A percentile compares a stretch with the other conserved stretches of the same genome.
Evolutionary conservation across 1,139 yeast species (phyloP).

Genomic region (Pichia sp.): DNA sequence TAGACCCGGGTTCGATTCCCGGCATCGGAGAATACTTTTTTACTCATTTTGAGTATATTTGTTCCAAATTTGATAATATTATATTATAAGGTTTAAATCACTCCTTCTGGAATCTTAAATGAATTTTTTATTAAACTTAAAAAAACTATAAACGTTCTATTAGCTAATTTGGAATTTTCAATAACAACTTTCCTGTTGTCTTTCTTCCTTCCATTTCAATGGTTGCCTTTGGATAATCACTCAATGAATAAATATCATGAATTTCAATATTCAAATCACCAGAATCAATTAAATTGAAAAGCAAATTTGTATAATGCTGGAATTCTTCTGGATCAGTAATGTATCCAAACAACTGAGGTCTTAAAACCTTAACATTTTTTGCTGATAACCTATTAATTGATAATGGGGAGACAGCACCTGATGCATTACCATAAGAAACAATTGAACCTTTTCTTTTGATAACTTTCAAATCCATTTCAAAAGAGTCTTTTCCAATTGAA

Average conservation of each 20-base stretch:
- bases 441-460: slow-evolving; percentile 68
- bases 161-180: slow-evolving; percentile 57
- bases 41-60: too few species aligned
- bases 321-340: slow-evolving; percentile 51
- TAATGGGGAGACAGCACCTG: slow-evolving; percentile 77
- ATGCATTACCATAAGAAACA: slow-evolving; percentile 77
- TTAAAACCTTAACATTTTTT: slow-evolving; percentile 54
- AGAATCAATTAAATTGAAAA: slow-evolving; percentile 40
- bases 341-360: slow-evolving; percentile 62
- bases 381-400: slow-evolving; percentile 43
- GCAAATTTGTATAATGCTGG: slow-evolving; percentile 43
- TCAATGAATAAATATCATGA: slow-evolving; percentile 51
- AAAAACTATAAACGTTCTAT: too few species aligned
- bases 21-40: slow-evolving; percentile 45
- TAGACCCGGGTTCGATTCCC: slow-evolving; percentile 69
- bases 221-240: slow-evolving; percentile 62
- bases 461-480: slow-evolving; percentile 54
- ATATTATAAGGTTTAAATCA: too few species aligned
- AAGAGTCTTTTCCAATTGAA: slow-evolving; percentile 77
- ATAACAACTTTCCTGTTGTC: slow-evolving; percentile 71
- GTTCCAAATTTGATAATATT: too few species aligned
- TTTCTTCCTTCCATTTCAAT: slow-evolving; percentile 61
- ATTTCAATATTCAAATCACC: slow-evolving; percentile 50
- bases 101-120: too few species aligned
- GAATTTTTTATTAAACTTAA: too few species aligned